A percentile compares a stretch with the other conserved stretches of the same genome.
Conservation (phyloP, 2,329 filamentous ascomycete genomes). For the Magnaporthiopsis incrustans region DNA sequence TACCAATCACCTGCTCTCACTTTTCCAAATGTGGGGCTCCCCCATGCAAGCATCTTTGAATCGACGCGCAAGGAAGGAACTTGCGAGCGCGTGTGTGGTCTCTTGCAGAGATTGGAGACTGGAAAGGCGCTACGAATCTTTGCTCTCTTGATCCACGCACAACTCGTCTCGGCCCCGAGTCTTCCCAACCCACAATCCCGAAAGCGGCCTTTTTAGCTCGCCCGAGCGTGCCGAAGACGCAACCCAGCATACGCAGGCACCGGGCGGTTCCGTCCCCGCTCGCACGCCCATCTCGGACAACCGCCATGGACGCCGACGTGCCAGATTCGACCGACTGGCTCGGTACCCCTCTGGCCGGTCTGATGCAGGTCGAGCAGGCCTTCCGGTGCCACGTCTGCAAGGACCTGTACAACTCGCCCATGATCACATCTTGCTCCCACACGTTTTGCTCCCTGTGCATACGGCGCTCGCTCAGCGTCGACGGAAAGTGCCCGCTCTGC, state of each 20-base stretch:
- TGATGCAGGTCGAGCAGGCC: slow-evolving; percentile 70
- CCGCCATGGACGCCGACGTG: slow-evolving; percentile 29
- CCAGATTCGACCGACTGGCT: slow-evolving; percentile 84
- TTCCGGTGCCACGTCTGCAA: slow-evolving; percentile 97
- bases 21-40: background rate
- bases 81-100: background rate
- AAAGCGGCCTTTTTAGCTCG: too few species aligned
- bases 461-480: slow-evolving; percentile 70
- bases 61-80: background rate
- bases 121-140: background rate
- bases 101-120: background rate
- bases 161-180: background rate
- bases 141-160: background rate
- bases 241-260: background rate
- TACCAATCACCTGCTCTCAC: background rate
- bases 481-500: slow-evolving; percentile 85
- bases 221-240: background rate
- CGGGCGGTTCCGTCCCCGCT: background rate
- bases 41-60: slow-evolving; percentile 1
- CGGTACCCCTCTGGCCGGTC: slow-evolving; percentile 54
- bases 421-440: slow-evolving; percentile 90
- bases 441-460: slow-evolving; percentile 98
- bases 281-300: background rate
- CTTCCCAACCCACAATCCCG: background rate
- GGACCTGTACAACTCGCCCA: slow-evolving; percentile 89